These are phyloP conservation scores for Rhynchosporium graminicola DNA, from an alignment of 2,329 filamentous ascomycete species.

Conservation along the genomic window DNA sequence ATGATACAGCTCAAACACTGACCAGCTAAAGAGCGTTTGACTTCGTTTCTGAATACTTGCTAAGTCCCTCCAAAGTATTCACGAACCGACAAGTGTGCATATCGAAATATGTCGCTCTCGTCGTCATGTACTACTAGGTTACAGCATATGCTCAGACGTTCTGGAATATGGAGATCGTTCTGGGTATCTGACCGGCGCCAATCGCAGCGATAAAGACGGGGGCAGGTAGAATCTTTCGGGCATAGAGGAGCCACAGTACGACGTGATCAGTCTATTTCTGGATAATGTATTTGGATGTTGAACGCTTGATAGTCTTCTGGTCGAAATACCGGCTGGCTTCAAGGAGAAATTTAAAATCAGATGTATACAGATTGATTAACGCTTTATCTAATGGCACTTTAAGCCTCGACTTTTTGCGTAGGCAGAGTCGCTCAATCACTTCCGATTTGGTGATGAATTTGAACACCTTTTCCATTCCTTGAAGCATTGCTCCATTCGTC, in stretches of 20 bases:
- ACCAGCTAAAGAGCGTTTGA: neutral
- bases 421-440: conserved; percentile 22
- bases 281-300: conserved; percentile 5
- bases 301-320: conserved; percentile 9
- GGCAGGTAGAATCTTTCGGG: conserved; percentile 1
- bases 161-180: neutral
- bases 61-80: conserved; percentile 19
- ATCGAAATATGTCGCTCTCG: conserved; percentile 10
- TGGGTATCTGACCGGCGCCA: neutral
- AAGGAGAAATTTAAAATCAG: conserved; percentile 19
- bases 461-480: conserved; percentile 20
- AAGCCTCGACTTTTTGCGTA: conserved; percentile 1
- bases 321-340: conserved; percentile 18
- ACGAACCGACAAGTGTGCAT: conserved; percentile 24
- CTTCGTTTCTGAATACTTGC: neutral
- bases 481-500: conserved; percentile 19
- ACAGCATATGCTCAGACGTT: conserved; percentile 19
- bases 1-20: conserved; percentile 7
- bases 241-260: conserved; percentile 15
- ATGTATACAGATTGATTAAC: conserved; percentile 18
- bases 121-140: conserved; percentile 17
- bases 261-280: conserved; percentile 4
- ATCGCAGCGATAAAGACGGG: conserved; percentile 8
- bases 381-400: conserved; percentile 1
- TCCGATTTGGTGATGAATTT: conserved; percentile 22